These are phyloP conservation scores for Zychaea mexicana DNA, from an alignment of 371 early-diverging fungal genomes.

Conservation along the genomic window DNA sequence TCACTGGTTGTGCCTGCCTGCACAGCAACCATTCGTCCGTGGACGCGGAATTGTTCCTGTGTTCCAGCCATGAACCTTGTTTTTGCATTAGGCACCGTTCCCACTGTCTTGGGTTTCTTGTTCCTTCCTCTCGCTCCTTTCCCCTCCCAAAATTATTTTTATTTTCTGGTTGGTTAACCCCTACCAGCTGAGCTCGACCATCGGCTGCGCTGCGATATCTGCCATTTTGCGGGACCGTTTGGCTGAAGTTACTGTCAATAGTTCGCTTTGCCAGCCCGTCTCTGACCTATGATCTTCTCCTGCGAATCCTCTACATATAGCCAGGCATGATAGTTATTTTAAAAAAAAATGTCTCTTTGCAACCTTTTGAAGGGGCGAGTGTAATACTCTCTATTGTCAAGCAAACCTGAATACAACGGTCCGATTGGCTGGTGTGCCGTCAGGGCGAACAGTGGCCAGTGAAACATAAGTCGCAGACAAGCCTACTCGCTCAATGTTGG, in stretches of 20 bases:
- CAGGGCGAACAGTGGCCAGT: conserved; percentile 38
- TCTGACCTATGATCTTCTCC: conserved; percentile 43
- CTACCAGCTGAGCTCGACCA: conserved; percentile 47
- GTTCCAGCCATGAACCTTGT: conserved; percentile 45
- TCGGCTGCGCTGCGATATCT: conserved; percentile 31
- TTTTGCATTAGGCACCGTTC: not conserved
- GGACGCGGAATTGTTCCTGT: conserved; percentile 39
- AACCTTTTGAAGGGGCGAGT: no score
- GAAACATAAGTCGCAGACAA: conserved; percentile 36
- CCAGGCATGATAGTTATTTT: not conserved
- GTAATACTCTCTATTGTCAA: not conserved
- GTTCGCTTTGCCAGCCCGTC: conserved; percentile 43
- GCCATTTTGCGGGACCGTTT: conserved; percentile 41
- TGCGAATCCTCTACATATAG: conserved; percentile 34
- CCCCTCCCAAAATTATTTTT: no score
- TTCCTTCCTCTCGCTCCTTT: not conserved
- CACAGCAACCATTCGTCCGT: conserved; percentile 5
- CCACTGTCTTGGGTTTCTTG: not conserved
- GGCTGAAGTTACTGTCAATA: conserved; percentile 36
- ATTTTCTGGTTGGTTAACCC: not conserved
- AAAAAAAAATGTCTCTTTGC: not conserved
- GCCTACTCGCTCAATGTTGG: conserved; percentile 37
- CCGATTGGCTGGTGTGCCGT: conserved; percentile 45
- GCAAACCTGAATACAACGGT: conserved; percentile 44
- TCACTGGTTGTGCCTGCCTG: not conserved